Base-by-base conservation (phyloP, 2,329 filamentous ascomycete genomes). In the Parastagonospora nodorum region DNA sequence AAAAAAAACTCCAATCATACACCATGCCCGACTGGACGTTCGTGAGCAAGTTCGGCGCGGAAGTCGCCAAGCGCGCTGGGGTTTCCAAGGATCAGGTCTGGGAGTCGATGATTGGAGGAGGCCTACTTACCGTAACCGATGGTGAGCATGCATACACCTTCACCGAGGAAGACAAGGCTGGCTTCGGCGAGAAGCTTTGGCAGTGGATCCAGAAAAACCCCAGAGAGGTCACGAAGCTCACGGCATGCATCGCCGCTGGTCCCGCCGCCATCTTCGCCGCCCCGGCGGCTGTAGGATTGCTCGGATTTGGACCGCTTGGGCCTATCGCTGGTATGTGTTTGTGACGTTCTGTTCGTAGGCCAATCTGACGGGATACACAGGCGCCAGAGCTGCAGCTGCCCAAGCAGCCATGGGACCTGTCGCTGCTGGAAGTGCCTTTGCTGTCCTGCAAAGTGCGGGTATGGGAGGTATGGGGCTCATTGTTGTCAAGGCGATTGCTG, bases 401-500 rank as follows among this genome's bases (percentile, higher is more conserved):
- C 61, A 66, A 24, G 36, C 61, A 11, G 31, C 41, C 2, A 52
- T 60, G 7, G 61, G 58, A 2, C 48, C 43, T n/a, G 55, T 64
- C 8, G 52, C 46, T 15, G 51, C 57, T 32, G 50, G 51, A 5
- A 60, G 60, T 24, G 15, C 45, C 0, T 65, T 65, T 41, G 53
- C 60, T 0, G 30, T 58, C 16, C 45, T 64, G 5, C 60, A 63
- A 35, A 63, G 61, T 40, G 61, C 63, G 14, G 57, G 42, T 19
- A 50, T 51, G n/a, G 61, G 58, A 2, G 61, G 61, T 4, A 38
- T 37, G 10, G 53, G 55, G 1, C 35, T 46, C 14, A 38, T 28
- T 8, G n/a, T 57, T 28, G 53, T 63, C 8, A 56, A 57, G 45
- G 39, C 33, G 6, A 14, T 63, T 41, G 58, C 51, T n/a, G 57